Evolutionary conservation across 2,329 filamentous ascomycete genomes (phyloP).

Genomic region (Colletotrichum sp.): DNA sequence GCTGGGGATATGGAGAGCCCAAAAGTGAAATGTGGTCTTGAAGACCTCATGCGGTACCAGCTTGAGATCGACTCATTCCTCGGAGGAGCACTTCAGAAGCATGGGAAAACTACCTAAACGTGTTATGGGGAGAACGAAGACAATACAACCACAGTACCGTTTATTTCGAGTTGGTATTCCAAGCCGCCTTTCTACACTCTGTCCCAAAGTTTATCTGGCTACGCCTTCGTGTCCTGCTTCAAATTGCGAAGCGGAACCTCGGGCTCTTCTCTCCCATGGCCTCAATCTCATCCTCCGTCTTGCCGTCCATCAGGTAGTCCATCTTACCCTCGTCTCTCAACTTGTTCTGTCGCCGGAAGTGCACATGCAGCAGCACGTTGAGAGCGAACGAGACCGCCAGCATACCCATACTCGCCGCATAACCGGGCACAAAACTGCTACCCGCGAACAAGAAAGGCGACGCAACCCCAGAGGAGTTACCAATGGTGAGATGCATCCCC

Average conservation of each 20-base stretch:
- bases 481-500: conserved; percentile 17
- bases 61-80: no score
- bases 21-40: no score
- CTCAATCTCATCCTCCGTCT: conserved; percentile 44
- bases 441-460: conserved; percentile 61
- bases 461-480: conserved; percentile 60
- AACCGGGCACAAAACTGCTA: conserved; percentile 50
- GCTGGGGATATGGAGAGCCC: no score
- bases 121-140: no score
- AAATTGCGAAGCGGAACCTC: conserved; percentile 30
- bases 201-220: no score
- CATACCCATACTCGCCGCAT: conserved; percentile 56
- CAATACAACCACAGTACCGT: no score
- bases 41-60: no score
- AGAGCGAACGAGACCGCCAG: conserved; percentile 38
- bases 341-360: conserved; percentile 40
- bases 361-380: conserved; percentile 28
- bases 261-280: conserved; percentile 47
- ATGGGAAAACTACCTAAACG: no score
- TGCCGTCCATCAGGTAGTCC: conserved; percentile 45
- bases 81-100: no score
- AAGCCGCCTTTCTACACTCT: no score
- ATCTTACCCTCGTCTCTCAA: conserved; percentile 38
- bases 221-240: background rate
- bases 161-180: no score